A percentile compares a stretch with the other conserved stretches of the same genome.
Evolutionary conservation across 2,329 filamentous ascomycete species (phyloP).

Genomic region (Chaetomium globosum): DNA sequence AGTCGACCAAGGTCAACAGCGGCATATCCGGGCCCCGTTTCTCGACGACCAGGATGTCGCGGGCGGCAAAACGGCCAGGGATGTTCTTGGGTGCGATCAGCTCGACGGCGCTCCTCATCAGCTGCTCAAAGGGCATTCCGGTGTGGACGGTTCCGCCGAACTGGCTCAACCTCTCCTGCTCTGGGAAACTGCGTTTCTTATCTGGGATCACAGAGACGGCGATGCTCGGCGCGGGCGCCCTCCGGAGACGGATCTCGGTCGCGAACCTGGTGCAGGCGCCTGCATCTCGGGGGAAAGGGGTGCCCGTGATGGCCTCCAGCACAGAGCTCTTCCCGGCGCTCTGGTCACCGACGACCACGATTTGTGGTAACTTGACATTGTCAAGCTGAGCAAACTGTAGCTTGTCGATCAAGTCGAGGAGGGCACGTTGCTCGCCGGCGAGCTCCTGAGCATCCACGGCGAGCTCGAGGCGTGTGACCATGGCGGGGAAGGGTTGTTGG

Average conservation of each 20-base stretch:
- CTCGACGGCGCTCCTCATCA: constrained; percentile 56
- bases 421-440: constrained; percentile 56
- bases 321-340: constrained; percentile 67
- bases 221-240: constrained; percentile 49
- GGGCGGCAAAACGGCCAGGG: constrained; percentile 54
- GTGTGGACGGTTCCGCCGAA: constrained; percentile 53
- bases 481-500: constrained; percentile 8
- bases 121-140: constrained; percentile 52
- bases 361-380: constrained; percentile 49
- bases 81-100: constrained; percentile 55
- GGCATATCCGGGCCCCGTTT: constrained; percentile 62
- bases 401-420: constrained; percentile 58
- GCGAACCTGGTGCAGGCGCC: constrained; percentile 65
- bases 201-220: constrained; percentile 60
- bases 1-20: constrained; percentile 62
- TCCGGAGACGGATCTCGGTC: constrained; percentile 60
- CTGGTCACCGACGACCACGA: constrained; percentile 67
- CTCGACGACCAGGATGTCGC: constrained; percentile 61
- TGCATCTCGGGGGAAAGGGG: constrained; percentile 62
- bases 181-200: constrained; percentile 49
- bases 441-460: constrained; percentile 54
- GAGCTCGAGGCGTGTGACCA: constrained; percentile 49
- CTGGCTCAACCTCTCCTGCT: constrained; percentile 52
- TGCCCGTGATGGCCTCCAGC: constrained; percentile 64
- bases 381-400: constrained; percentile 44